Conservation (phyloP, 768 basidiomycete species). For the Hygrocybe coccinea region DNA sequence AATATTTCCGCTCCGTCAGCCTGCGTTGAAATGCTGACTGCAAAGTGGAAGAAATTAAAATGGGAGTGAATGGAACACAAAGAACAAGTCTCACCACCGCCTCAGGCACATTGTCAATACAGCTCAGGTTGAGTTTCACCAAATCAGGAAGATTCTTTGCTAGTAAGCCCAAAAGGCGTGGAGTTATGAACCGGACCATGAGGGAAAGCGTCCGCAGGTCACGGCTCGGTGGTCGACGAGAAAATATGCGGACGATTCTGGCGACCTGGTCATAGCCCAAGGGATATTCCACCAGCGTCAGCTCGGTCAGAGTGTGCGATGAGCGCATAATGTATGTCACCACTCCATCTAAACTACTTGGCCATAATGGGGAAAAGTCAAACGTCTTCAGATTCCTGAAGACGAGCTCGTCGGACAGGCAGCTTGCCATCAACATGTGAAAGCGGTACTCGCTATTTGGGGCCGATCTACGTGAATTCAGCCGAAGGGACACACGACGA, state of each 20-base stretch:
- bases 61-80: too few relatives aligned
- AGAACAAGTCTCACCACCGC: too few relatives aligned
- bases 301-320: not conserved
- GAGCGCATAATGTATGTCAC: not conserved
- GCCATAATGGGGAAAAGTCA: conserved; percentile 39
- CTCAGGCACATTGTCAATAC: too few relatives aligned
- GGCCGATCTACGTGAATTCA: conserved; percentile 31
- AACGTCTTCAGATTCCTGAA: conserved; percentile 31
- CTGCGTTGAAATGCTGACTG: too few relatives aligned
- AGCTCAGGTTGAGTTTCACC: not conserved
- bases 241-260: not conserved
- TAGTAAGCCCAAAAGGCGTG: not conserved
- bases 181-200: not conserved
- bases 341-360: not conserved
- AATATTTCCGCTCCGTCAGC: too few relatives aligned
- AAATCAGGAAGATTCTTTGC: not conserved
- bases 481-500: conserved; percentile 32
- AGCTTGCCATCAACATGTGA: conserved; percentile 30
- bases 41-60: too few relatives aligned
- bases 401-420: conserved; percentile 22
- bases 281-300: not conserved
- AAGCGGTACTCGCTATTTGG: conserved; percentile 19
- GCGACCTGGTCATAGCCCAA: not conserved
- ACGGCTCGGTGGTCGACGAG: not conserved
- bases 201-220: not conserved